These are phyloP conservation scores for Candolleomyces aberdarensis DNA, from an alignment of 768 basidiomycete genomes.

Conservation along the genomic window DNA sequence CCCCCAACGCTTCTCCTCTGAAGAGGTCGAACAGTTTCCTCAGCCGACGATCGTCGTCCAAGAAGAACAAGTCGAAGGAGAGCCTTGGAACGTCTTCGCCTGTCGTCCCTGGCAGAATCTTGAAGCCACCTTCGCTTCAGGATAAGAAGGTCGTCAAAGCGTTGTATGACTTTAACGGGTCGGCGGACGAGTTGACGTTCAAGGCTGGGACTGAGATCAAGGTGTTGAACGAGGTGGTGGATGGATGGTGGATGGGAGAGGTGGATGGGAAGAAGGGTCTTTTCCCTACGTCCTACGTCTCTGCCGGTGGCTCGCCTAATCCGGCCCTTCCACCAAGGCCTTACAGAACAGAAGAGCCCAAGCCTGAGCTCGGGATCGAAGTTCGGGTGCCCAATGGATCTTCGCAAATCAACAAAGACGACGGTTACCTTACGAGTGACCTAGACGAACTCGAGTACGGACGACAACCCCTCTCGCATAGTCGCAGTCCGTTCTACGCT, in stretches of 20 bases:
- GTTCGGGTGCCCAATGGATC: too few relatives aligned
- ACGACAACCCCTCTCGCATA: constrained; percentile 40
- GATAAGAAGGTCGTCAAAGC: constrained; percentile 62
- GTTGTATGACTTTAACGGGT: constrained; percentile 70
- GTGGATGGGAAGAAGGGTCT: constrained; percentile 67
- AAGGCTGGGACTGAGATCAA: constrained; percentile 70
- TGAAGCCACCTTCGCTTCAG: constrained; percentile 49
- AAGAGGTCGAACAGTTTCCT: constrained; percentile 27
- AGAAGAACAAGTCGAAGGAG: constrained; percentile 34
- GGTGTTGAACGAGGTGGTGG: constrained; percentile 76
- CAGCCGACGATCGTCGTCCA: constrained; percentile 18
- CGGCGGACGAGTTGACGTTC: constrained; percentile 77
- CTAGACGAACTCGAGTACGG: constrained; percentile 46
- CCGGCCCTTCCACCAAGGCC: constrained; percentile 26
- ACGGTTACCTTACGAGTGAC: constrained; percentile 30
- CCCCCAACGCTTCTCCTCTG: constrained; percentile 14
- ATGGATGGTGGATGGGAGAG: constrained; percentile 92
- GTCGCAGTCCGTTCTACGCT: constrained; percentile 43
- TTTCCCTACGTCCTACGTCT: constrained; percentile 79
- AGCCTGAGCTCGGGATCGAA: background rate
- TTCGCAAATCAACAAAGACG: constrained; percentile 9
- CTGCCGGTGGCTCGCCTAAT: constrained; percentile 32
- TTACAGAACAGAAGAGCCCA: constrained; percentile 6
- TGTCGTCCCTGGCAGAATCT: constrained; percentile 36
- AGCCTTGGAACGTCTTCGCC: constrained; percentile 24